Conservation (phyloP, 495 filamentous ascomycete species). For the Beverwykella pulmonaria region DNA sequence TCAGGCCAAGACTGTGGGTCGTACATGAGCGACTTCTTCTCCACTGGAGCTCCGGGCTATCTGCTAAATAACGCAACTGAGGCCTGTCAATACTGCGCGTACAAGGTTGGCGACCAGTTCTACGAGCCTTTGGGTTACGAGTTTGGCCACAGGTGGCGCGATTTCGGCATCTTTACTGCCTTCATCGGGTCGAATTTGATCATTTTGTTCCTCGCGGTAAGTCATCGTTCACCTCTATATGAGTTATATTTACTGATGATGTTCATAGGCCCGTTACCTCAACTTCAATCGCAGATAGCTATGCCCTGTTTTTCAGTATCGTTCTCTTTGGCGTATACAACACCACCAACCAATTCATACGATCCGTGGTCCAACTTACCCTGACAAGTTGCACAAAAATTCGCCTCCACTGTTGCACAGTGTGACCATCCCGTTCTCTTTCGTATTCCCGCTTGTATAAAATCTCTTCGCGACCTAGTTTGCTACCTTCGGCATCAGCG, state of each 20-base stretch:
- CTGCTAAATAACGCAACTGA: constrained; percentile 64
- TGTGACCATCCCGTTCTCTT: no score
- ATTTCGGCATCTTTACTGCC: constrained; percentile 73
- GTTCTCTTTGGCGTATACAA: neutral
- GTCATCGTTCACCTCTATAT: constrained; percentile 38
- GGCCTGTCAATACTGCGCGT: constrained; percentile 76
- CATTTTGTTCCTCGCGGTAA: constrained; percentile 70
- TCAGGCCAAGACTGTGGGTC: constrained; percentile 64
- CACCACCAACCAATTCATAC: neutral
- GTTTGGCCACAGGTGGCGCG: constrained; percentile 73
- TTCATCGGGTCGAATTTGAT: constrained; percentile 78
- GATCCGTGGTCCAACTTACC: no score
- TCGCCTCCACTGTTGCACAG: no score
- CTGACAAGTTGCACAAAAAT: no score
- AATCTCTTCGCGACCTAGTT: no score
- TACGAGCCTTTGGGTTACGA: constrained; percentile 64
- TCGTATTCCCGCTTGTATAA: no score
- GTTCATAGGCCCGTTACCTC: constrained; percentile 59
- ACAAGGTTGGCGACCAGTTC: constrained; percentile 75
- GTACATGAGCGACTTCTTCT: constrained; percentile 74
- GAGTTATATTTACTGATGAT: neutral
- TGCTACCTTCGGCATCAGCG: no score
- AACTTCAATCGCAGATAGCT: constrained; percentile 65
- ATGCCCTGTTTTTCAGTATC: neutral
- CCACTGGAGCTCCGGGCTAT: constrained; percentile 66